Percentiles rank a stretch among this genome's conserved stretches.
These are phyloP conservation scores for Rhododendron simsii DNA, from an alignment of 148 eudicot genomes.

Conservation along the genomic window DNA sequence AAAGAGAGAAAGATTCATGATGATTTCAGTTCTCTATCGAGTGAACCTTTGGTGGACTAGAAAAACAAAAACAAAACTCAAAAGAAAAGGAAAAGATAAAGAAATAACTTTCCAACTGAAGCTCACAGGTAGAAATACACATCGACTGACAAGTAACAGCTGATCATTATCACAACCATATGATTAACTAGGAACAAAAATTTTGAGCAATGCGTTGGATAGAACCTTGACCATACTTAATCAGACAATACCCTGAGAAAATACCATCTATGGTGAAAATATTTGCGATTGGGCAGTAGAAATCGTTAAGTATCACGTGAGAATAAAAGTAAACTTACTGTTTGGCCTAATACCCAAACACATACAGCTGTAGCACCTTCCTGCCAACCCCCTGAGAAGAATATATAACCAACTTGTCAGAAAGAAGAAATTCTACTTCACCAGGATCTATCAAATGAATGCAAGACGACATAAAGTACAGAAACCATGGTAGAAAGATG, in stretches of 20 bases:
- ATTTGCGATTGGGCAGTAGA: not conserved
- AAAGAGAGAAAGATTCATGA: not conserved
- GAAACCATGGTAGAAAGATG: not conserved
- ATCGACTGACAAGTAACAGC: not conserved
- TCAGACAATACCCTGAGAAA: not conserved
- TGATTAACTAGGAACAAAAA: not conserved
- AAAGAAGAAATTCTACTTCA: not conserved
- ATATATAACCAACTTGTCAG: not conserved
- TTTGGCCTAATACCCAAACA: constrained; percentile 68
- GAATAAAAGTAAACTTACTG: constrained; percentile 39
- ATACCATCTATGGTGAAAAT: not conserved
- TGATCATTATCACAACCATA: not conserved
- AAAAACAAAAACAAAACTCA: not conserved
- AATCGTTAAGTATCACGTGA: not conserved
- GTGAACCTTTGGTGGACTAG: not conserved
- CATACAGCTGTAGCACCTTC: constrained; percentile 96
- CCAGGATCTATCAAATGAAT: not conserved
- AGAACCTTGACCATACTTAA: not conserved
- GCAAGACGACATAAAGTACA: not conserved
- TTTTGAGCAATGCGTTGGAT: not conserved
- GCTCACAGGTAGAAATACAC: not conserved
- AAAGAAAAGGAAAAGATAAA: not conserved
- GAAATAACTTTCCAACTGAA: not conserved
- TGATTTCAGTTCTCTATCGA: not conserved
- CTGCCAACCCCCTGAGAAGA: constrained; percentile 67